Conservation (phyloP, 2,329 filamentous ascomycete species). For the Pseudocercospora macadamiae region DNA sequence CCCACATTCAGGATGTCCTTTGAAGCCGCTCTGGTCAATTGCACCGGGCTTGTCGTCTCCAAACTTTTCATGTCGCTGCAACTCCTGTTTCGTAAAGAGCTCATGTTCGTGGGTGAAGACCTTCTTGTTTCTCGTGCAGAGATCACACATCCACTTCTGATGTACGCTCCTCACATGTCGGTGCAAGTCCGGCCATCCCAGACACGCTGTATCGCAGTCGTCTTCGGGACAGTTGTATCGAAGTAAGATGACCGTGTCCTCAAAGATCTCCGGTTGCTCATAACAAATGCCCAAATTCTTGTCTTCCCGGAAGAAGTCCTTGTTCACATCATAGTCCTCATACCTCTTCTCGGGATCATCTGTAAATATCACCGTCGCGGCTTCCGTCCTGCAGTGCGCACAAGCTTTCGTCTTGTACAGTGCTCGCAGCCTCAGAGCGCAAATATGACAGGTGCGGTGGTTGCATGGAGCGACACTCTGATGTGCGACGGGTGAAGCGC, state of each 20-base stretch:
- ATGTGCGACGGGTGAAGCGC: conserved; percentile 86
- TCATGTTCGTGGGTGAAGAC: conserved; percentile 98
- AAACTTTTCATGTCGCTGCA: conserved; percentile 84
- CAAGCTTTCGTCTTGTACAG: conserved; percentile 96
- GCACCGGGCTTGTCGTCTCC: conserved; percentile 91
- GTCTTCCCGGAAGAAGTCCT: conserved; percentile 78
- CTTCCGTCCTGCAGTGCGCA: conserved; percentile 86
- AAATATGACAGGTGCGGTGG: conserved; percentile 96
- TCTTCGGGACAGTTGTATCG: conserved; percentile 92
- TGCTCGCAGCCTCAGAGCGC: conserved; percentile 84
- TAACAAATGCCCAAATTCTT: conserved; percentile 90
- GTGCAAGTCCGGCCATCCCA: conserved; percentile 78
- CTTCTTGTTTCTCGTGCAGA: conserved; percentile 93
- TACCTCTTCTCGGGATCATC: conserved; percentile 80
- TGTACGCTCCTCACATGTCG: conserved; percentile 81
- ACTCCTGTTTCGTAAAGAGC: conserved; percentile 77
- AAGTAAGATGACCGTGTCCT: conserved; percentile 84
- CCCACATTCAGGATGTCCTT: conserved; percentile 88
- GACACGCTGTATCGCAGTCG: conserved; percentile 81
- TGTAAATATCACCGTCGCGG: conserved; percentile 86
- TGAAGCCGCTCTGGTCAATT: conserved; percentile 91
- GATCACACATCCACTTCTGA: conserved; percentile 84
- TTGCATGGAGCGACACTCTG: conserved; percentile 91
- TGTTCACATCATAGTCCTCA: conserved; percentile 69
- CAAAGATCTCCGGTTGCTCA: conserved; percentile 83